Conservation (phyloP, 805 yeast species). For the Candida sonorensis region DNA sequence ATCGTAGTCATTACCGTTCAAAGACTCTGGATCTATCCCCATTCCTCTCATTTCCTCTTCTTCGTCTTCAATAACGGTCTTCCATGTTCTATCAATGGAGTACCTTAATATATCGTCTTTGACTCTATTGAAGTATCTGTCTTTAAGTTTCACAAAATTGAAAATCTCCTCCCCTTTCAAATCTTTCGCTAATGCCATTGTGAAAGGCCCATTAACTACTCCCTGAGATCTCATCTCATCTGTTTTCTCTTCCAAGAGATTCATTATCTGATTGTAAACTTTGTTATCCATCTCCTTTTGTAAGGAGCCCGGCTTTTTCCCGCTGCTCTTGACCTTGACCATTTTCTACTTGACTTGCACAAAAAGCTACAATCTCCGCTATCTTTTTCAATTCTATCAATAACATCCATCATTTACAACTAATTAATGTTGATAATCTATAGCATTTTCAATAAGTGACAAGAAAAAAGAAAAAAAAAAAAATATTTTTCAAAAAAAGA, state of each 20-base stretch:
- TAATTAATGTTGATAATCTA: too few species aligned
- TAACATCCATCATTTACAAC: too few species aligned
- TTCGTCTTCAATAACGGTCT: slow-evolving; percentile 53
- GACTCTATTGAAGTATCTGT: slow-evolving; percentile 59
- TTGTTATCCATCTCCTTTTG: slow-evolving; percentile 44
- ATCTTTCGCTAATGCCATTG: slow-evolving; percentile 57
- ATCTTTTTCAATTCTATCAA: too few species aligned
- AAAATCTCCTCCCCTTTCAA: slow-evolving; percentile 44
- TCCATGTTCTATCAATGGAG: slow-evolving; percentile 54
- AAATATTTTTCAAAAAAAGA: too few species aligned
- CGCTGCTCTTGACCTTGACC: slow-evolving; percentile 13
- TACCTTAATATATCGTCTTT: slow-evolving; percentile 60
- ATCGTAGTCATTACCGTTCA: slow-evolving; percentile 7
- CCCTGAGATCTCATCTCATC: slow-evolving; percentile 32
- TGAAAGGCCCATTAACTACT: slow-evolving; percentile 28
- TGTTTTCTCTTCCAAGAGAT: slow-evolving; percentile 54
- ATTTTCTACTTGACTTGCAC: too few species aligned
- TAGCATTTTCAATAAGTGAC: too few species aligned
- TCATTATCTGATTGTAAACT: slow-evolving; percentile 47
- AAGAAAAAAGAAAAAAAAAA: too few species aligned
- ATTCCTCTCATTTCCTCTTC: slow-evolving; percentile 41
- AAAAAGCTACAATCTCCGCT: too few species aligned
- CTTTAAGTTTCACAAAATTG: slow-evolving; percentile 57
- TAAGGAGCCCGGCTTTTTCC: slow-evolving; percentile 18
- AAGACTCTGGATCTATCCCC: slow-evolving; percentile 20